Evolutionary conservation across 768 basidiomycete genomes (phyloP).

Genomic region (Sporobolomyces phaffii): DNA sequence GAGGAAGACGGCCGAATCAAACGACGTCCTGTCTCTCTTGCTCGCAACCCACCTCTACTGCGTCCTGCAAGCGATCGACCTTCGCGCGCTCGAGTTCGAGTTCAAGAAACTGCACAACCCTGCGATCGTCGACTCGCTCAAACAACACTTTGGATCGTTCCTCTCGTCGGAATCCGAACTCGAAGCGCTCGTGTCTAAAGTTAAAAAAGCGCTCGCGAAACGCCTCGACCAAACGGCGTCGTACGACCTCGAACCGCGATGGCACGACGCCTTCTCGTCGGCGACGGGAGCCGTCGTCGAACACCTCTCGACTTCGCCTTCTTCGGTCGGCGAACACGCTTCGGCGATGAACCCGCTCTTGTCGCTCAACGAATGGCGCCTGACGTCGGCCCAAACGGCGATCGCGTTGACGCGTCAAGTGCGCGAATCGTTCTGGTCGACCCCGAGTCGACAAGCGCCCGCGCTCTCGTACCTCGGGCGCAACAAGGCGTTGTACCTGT

Average conservation of each 20-base stretch:
- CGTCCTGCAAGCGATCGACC: slow-evolving; percentile 68
- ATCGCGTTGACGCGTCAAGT: slow-evolving; percentile 54
- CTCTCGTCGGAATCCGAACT: slow-evolving; percentile 46
- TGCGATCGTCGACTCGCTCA: slow-evolving; percentile 55
- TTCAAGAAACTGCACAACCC: slow-evolving; percentile 54
- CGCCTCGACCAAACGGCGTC: slow-evolving; percentile 62
- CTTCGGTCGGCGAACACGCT: background rate
- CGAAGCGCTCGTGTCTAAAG: slow-evolving; percentile 34
- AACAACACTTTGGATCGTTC: slow-evolving; percentile 48
- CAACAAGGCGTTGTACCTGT: slow-evolving; percentile 69
- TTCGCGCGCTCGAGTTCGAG: slow-evolving; percentile 67
- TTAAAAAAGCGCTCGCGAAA: slow-evolving; percentile 39
- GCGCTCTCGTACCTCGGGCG: slow-evolving; percentile 63
- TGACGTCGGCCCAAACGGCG: slow-evolving; percentile 55
- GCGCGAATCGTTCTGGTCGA: slow-evolving; percentile 48
- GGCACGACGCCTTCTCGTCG: slow-evolving; percentile 64
- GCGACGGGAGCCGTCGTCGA: slow-evolving; percentile 62
- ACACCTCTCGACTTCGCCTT: slow-evolving; percentile 43
- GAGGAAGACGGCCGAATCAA: slow-evolving; percentile 67
- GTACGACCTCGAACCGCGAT: slow-evolving; percentile 65
- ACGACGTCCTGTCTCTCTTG: slow-evolving; percentile 66
- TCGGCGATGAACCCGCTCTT: slow-evolving; percentile 31
- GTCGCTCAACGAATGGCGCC: slow-evolving; percentile 31
- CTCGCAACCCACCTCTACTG: slow-evolving; percentile 70
- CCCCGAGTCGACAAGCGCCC: slow-evolving; percentile 52